Percentiles rank a stretch among this genome's conserved stretches.
Evolutionary conservation across 116 monocot species (phyloP).

Genomic region (Trichopus zeylanicus): DNA sequence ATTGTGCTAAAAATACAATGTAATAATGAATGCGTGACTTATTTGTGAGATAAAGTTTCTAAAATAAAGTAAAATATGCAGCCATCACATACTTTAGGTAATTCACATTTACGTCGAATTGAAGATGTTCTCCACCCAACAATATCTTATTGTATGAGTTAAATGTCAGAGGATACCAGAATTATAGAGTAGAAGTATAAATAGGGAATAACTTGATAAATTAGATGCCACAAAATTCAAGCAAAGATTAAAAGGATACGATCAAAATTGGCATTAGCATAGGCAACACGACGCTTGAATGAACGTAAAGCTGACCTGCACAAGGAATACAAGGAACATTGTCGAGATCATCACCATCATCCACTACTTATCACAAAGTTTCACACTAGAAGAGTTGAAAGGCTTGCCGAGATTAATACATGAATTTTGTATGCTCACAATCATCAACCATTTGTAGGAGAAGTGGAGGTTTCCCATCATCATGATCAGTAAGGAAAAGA

Average conservation of each 20-base stretch:
- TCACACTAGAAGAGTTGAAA: not conserved
- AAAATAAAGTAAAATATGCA: not conserved
- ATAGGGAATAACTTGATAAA: not conserved
- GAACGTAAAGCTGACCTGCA: conserved; percentile 72
- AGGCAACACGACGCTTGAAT: conserved; percentile 76
- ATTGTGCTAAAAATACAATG: conserved; percentile 32
- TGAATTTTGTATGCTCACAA: conserved; percentile 65
- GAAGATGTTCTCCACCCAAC: conserved; percentile 93
- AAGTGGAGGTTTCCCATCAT: conserved; percentile 66
- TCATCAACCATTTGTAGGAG: conserved; percentile 83
- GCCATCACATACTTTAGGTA: conserved; percentile 54
- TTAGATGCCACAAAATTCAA: not conserved
- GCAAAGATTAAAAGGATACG: conserved; percentile 52
- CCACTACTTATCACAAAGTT: not conserved
- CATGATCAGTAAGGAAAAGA: conserved; percentile 77
- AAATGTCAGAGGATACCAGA: conserved; percentile 9
- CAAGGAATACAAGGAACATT: conserved; percentile 1
- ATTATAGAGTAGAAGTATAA: not conserved
- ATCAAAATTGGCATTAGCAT: conserved; percentile 91
- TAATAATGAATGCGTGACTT: not conserved
- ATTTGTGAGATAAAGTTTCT: not conserved
- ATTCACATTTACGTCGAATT: conserved; percentile 75
- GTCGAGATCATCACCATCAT: too few relatives aligned
- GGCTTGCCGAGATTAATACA: conserved; percentile 20
- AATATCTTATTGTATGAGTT: conserved; percentile 59